Conservation (phyloP, 176 grass and related monocot genomes). For the Oryza australiensis region DNA sequence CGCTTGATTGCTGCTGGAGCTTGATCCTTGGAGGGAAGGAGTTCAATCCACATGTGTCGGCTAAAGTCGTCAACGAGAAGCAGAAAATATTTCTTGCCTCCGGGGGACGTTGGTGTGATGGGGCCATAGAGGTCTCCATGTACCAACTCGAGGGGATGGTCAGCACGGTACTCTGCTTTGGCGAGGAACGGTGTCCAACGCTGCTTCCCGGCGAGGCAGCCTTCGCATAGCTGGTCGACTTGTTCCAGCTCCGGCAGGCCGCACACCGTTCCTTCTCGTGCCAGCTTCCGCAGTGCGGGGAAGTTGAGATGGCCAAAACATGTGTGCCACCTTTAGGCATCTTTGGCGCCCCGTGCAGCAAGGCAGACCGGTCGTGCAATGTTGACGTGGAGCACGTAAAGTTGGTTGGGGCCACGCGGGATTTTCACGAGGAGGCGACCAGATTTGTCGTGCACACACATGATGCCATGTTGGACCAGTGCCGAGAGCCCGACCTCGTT, state of each 20-base stretch:
- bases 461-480: neutral
- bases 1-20: no score
- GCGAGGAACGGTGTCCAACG: neutral
- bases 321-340: neutral
- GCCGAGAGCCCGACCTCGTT: no score
- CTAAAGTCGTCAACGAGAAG: no score
- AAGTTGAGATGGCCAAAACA: neutral
- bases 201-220: neutral
- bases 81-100: no score
- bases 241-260: neutral
- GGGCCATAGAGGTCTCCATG: neutral
- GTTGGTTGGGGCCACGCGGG: no score
- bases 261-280: neutral
- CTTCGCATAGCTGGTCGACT: neutral
- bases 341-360: neutral
- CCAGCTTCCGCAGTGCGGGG: neutral
- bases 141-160: neutral
- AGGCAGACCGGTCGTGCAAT: no score
- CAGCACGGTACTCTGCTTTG: no score
- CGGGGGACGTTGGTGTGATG: neutral
- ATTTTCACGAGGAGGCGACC: neutral
- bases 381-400: no score
- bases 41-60: no score
- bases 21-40: no score
- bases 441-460: accelerated